phyloP scores from a whole-genome alignment of 78 protist genomes.

The Dictyostelium brefeldianum region DNA sequence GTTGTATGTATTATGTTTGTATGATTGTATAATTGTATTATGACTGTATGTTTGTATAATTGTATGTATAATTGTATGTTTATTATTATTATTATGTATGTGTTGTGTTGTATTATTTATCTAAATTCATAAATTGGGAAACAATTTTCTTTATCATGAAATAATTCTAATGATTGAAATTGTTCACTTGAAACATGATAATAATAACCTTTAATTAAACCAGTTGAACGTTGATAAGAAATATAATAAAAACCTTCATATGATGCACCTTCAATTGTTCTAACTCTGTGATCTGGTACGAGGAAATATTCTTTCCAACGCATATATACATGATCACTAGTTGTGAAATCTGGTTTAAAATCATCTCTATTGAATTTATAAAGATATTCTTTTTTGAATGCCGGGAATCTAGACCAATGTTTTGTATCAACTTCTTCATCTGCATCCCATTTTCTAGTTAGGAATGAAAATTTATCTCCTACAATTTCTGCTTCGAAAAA shows the following conservation, averaged over 20 bases:
- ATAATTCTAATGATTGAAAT: conserved; percentile 57
- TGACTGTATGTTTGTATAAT: no score
- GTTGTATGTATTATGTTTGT: no score
- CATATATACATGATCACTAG: conserved; percentile 78
- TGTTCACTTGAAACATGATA: conserved; percentile 73
- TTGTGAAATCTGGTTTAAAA: conserved; percentile 48
- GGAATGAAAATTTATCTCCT: conserved; percentile 78
- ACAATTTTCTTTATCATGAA: conserved; percentile 20
- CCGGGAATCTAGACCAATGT: conserved; percentile 80
- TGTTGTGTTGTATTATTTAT: neutral
- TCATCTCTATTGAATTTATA: conserved; percentile 36
- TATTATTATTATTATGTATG: no score
- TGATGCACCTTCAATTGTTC: conserved; percentile 85
- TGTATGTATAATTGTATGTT: no score
- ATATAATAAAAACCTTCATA: conserved; percentile 89
- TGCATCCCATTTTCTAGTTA: conserved; percentile 88
- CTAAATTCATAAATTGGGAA: conserved; percentile 59
- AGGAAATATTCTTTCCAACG: conserved; percentile 90
- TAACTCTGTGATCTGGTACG: conserved; percentile 87
- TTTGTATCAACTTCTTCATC: conserved; percentile 76
- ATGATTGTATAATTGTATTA: no score
- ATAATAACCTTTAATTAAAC: conserved; percentile 78
- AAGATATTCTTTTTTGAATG: conserved; percentile 30
- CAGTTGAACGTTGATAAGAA: conserved; percentile 80
- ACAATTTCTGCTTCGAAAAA: conserved; percentile 88